These are phyloP conservation scores for Rubroshorea leprosula DNA, from an alignment of 345 rosid genomes.

Conservation along the genomic window DNA sequence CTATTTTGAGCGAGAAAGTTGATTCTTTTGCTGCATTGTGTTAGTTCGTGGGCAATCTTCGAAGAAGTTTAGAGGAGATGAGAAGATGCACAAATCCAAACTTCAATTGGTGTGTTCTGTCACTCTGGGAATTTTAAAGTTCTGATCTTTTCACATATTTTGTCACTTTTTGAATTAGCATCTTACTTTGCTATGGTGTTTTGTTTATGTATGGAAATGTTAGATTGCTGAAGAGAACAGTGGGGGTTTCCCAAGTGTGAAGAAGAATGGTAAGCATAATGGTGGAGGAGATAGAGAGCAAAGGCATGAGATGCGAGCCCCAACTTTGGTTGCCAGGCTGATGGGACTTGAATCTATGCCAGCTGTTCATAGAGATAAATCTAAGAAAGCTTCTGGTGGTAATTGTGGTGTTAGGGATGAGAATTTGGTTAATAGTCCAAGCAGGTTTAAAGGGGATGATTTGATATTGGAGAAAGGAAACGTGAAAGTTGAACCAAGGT, in stretches of 20 bases:
- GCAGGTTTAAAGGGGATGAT: slow-evolving; percentile 24
- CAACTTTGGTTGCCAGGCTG: slow-evolving; percentile 83
- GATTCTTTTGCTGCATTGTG: slow-evolving; percentile 10
- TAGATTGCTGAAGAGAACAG: slow-evolving; percentile 85
- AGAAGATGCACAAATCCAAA: slow-evolving; percentile 80
- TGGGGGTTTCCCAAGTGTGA: slow-evolving; percentile 55
- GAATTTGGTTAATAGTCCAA: slow-evolving; percentile 7
- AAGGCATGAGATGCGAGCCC: slow-evolving; percentile 65
- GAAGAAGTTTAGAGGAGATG: slow-evolving; percentile 67
- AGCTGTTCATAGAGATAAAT: slow-evolving; percentile 45
- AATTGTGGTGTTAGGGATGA: slow-evolving; percentile 25
- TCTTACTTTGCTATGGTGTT: neutral
- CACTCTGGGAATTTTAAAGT: neutral
- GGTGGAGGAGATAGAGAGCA: slow-evolving; percentile 25
- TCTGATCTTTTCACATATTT: neutral
- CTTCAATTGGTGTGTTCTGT: slow-evolving; percentile 48
- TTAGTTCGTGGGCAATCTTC: slow-evolving; percentile 50
- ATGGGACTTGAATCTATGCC: slow-evolving; percentile 98
- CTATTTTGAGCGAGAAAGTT: slow-evolving; percentile 7
- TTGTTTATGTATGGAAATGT: slow-evolving; percentile 13
- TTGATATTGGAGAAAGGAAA: slow-evolving; percentile 29
- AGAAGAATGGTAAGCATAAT: slow-evolving; percentile 32
- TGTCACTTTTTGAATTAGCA: neutral
- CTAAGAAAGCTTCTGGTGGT: slow-evolving; percentile 37
- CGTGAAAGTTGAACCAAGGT: slow-evolving; percentile 47